These are phyloP conservation scores for Yarrowia yakushimensis DNA, from an alignment of 805 yeast genomes.

Conservation along the genomic window DNA sequence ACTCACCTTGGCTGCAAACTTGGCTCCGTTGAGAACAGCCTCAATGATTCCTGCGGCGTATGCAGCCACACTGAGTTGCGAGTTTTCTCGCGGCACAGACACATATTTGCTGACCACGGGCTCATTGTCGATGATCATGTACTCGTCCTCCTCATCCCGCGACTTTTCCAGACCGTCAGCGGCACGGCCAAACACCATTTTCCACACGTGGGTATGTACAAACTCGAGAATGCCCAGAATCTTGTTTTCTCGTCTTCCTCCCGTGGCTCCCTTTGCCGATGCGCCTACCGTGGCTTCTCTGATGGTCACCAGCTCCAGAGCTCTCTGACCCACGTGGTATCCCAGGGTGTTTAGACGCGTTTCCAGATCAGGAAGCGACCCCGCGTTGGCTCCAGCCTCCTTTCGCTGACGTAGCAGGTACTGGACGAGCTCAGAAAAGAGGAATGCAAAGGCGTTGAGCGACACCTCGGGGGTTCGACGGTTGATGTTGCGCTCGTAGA, in stretches of 20 bases:
- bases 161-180: slow-evolving; percentile 75
- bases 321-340: slow-evolving; percentile 69
- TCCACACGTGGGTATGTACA: slow-evolving; percentile 72
- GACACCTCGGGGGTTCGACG: slow-evolving; percentile 66
- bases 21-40: slow-evolving; percentile 71
- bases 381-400: slow-evolving; percentile 39
- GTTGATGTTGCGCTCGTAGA: slow-evolving; percentile 67
- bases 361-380: slow-evolving; percentile 57
- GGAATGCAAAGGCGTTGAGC: slow-evolving; percentile 60
- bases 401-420: slow-evolving; percentile 59
- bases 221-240: slow-evolving; percentile 68
- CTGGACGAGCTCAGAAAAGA: slow-evolving; percentile 67
- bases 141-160: slow-evolving; percentile 61
- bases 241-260: slow-evolving; percentile 51
- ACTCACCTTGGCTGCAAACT: slow-evolving; percentile 71
- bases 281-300: slow-evolving; percentile 43
- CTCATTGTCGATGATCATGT: slow-evolving; percentile 74
- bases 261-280: slow-evolving; percentile 36
- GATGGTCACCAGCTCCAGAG: slow-evolving; percentile 62
- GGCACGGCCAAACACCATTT: slow-evolving; percentile 61
- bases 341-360: slow-evolving; percentile 66
- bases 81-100: slow-evolving; percentile 74
- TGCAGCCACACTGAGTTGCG: slow-evolving; percentile 74
- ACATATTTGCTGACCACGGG: slow-evolving; percentile 72
- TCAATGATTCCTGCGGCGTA: slow-evolving; percentile 82